phyloP scores from a whole-genome alignment of 495 filamentous ascomycete genomes.

The Trichocladium uniseriatum region DNA sequence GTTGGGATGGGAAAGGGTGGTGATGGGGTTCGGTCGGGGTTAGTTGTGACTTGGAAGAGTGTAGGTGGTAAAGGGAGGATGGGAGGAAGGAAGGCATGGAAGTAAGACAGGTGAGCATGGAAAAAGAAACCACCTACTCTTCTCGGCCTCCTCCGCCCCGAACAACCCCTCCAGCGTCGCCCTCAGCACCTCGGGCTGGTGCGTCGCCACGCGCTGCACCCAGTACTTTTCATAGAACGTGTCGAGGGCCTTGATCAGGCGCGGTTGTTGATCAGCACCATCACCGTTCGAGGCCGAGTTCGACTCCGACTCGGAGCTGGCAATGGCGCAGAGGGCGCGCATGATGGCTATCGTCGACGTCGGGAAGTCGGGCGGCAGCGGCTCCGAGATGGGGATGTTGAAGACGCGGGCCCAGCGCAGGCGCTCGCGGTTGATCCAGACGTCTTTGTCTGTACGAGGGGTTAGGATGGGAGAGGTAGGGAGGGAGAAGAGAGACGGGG shows the following conservation, averaged over 20 bases:
- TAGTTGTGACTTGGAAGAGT: no score
- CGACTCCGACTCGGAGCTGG: conserved; percentile 21
- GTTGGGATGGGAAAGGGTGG: no score
- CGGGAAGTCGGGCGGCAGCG: conserved; percentile 50
- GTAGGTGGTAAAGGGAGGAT: no score
- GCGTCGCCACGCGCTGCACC: conserved; percentile 42
- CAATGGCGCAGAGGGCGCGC: conserved; percentile 36
- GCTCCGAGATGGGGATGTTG: conserved; percentile 46
- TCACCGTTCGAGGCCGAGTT: no score
- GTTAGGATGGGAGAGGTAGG: neutral
- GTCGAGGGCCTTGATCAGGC: conserved; percentile 38
- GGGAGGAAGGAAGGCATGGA: neutral
- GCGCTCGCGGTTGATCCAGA: conserved; percentile 53
- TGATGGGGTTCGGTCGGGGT: no score
- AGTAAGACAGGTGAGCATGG: neutral
- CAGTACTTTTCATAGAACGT: conserved; percentile 51
- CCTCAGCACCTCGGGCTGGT: conserved; percentile 40
- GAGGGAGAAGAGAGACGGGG: neutral
- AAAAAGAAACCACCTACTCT: conserved; percentile 20
- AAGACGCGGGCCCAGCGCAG: conserved; percentile 52
- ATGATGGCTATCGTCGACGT: conserved; percentile 44
- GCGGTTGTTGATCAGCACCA: no score
- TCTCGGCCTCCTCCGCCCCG: conserved; percentile 39
- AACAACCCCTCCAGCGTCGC: conserved; percentile 41
- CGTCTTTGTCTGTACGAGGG: conserved; percentile 51